These are phyloP conservation scores for Plantago lanceolata DNA, from an alignment of 305 asterid genomes.

Conservation along the genomic window DNA sequence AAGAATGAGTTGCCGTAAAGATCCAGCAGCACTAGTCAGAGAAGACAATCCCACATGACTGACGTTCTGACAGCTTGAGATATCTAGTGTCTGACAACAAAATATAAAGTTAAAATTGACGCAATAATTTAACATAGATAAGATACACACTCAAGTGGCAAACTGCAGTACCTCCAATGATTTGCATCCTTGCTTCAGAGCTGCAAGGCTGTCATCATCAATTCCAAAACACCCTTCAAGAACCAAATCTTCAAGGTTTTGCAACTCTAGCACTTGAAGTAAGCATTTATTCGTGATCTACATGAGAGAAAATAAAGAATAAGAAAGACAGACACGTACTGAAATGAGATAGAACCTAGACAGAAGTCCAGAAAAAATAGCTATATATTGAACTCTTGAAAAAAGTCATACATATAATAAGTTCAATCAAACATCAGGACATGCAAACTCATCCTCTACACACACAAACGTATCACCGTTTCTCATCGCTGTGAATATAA, in stretches of 20 bases:
- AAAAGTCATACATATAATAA: not conserved
- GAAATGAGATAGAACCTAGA: not conserved
- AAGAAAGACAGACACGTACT: conserved; percentile 2
- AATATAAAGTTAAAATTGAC: no score
- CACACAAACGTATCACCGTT: no score
- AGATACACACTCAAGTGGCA: no score
- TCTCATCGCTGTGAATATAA: no score
- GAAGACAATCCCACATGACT: conserved; percentile 74
- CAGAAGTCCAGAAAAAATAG: no score
- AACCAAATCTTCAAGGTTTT: conserved; percentile 62
- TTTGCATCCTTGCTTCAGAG: conserved; percentile 61
- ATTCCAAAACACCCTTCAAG: conserved; percentile 85
- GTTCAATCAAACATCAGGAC: no score
- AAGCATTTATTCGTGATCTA: conserved; percentile 72
- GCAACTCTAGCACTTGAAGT: conserved; percentile 57
- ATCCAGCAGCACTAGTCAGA: conserved; percentile 57
- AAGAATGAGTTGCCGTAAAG: conserved; percentile 56
- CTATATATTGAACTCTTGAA: not conserved
- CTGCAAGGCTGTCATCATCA: conserved; percentile 64
- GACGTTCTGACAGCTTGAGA: conserved; percentile 83
- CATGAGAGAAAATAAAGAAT: conserved; percentile 17
- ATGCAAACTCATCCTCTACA: no score
- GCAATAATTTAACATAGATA: no score
- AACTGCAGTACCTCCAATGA: conserved; percentile 61
- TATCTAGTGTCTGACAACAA: conserved; percentile 52